phyloP scores from a whole-genome alignment of 225 moss, liverwort and hornwort genomes.

The Takakia lepidozioides region DNA sequence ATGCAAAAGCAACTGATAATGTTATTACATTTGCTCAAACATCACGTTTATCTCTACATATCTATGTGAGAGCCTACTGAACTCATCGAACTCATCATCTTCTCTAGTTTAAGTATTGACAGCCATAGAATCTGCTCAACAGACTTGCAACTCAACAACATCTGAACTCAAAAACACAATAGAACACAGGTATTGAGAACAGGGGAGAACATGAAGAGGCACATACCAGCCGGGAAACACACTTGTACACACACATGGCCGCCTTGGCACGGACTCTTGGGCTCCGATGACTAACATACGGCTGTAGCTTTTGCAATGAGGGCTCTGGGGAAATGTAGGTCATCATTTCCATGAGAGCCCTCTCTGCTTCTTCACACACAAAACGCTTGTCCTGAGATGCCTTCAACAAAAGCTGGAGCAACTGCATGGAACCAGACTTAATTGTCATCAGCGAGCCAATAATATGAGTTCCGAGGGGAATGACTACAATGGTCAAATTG shows the following conservation, averaged over 20 bases:
- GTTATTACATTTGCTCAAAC: background rate
- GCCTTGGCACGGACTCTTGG: constrained; percentile 96
- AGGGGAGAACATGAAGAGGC: constrained; percentile 3
- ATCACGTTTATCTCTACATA: background rate
- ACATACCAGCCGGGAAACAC: constrained; percentile 70
- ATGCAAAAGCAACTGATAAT: background rate
- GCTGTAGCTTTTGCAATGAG: constrained; percentile 72
- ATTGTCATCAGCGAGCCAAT: background rate
- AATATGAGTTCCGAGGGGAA: background rate
- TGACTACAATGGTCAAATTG: background rate
- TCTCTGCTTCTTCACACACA: constrained; percentile 97
- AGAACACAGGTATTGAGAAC: background rate
- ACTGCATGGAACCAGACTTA: constrained; percentile 40
- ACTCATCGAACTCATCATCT: background rate
- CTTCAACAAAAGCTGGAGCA: constrained; percentile 87
- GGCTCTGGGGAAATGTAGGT: constrained; percentile 60
- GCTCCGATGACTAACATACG: constrained; percentile 79
- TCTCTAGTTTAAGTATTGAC: background rate
- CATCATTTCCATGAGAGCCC: constrained; percentile 71
- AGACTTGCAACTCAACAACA: background rate
- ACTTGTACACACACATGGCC: constrained; percentile 74
- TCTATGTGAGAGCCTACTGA: background rate
- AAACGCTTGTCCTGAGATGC: constrained; percentile 98
- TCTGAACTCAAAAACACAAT: constrained; percentile 2
- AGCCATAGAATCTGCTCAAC: background rate